Evolutionary conservation across 1,284 basidiomycete genomes (phyloP).

Genomic region (Serendipita sp.): DNA sequence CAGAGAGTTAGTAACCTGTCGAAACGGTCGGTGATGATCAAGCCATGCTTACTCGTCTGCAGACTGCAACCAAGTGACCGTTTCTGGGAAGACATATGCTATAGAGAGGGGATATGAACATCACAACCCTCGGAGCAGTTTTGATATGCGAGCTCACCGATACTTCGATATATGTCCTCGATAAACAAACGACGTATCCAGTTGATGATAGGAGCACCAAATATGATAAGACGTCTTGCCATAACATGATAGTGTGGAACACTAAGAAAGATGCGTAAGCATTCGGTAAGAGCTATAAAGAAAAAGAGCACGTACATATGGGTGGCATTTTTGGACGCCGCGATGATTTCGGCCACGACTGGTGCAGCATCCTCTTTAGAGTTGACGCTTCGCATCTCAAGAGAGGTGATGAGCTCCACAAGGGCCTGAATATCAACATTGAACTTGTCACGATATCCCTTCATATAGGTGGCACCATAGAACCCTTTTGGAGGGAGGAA

Average conservation of each 20-base stretch:
- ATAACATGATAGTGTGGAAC: slow-evolving; percentile 45
- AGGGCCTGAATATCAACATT: slow-evolving; percentile 26
- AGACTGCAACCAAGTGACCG: slow-evolving; percentile 37
- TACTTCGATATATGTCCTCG: slow-evolving; percentile 40
- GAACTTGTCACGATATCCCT: slow-evolving; percentile 47
- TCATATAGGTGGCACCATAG: slow-evolving; percentile 43
- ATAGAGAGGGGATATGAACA: background rate
- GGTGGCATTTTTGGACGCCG: slow-evolving; percentile 31
- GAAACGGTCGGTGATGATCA: background rate
- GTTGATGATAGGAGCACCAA: slow-evolving; percentile 24
- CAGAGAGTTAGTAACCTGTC: background rate
- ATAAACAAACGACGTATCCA: slow-evolving; percentile 35
- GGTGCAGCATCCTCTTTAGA: slow-evolving; percentile 18
- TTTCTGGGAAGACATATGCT: slow-evolving; percentile 45
- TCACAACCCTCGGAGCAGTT: background rate
- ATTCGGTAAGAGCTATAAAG: background rate
- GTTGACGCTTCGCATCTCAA: slow-evolving; percentile 29
- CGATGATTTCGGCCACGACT: slow-evolving; percentile 28
- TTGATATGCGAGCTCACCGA: slow-evolving; percentile 24
- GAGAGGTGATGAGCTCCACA: slow-evolving; percentile 31
- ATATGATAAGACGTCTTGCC: slow-evolving; percentile 16
- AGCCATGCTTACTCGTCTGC: slow-evolving; percentile 34
- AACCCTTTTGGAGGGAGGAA: slow-evolving; percentile 29
- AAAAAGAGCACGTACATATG: slow-evolving; percentile 35
- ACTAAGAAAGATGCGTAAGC: slow-evolving; percentile 19